Conservation (phyloP, 116 monocot species). For the Dioscorea cayenensis region DNA sequence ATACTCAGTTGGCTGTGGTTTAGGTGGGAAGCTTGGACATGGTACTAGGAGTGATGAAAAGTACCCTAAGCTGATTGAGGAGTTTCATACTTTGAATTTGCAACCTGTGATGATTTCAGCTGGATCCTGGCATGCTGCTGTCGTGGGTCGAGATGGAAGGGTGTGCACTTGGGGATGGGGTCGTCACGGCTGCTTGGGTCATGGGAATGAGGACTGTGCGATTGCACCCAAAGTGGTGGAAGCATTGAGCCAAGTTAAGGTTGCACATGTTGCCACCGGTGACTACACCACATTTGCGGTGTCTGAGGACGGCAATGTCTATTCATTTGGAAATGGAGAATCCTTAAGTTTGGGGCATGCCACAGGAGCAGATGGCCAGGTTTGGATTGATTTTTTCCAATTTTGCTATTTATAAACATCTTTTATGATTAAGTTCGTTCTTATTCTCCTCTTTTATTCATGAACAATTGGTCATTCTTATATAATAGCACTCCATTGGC, state of each 20-base stretch:
- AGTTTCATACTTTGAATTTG: slow-evolving; percentile 58
- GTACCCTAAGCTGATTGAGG: slow-evolving; percentile 71
- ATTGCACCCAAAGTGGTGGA: slow-evolving; percentile 79
- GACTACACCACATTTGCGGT: slow-evolving; percentile 92
- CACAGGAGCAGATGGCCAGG: slow-evolving; percentile 37
- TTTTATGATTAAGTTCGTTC: not conserved
- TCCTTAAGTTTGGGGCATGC: slow-evolving; percentile 84
- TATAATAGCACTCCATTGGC: not conserved
- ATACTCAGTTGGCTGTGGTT: slow-evolving; percentile 92
- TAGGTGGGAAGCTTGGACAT: slow-evolving; percentile 98
- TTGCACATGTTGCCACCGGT: slow-evolving; percentile 83
- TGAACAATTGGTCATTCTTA: not conserved
- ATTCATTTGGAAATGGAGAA: slow-evolving; percentile 87
- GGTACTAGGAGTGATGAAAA: slow-evolving; percentile 77
- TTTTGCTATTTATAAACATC: not conserved
- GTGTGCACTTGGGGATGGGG: slow-evolving; percentile 99
- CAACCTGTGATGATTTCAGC: slow-evolving; percentile 84
- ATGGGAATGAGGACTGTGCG: slow-evolving; percentile 86
- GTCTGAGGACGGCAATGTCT: slow-evolving; percentile 74
- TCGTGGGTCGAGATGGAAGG: slow-evolving; percentile 81
- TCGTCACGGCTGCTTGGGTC: slow-evolving; percentile 87
- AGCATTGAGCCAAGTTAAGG: slow-evolving; percentile 56
- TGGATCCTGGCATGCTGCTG: slow-evolving; percentile 95
- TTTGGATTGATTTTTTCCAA: slow-evolving; percentile 2
- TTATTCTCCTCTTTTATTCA: not conserved